A percentile compares a stretch with the other conserved stretches of the same genome.
phyloP scores from a whole-genome alignment of 768 basidiomycete species.

The Panaeolus papilionaceus region DNA sequence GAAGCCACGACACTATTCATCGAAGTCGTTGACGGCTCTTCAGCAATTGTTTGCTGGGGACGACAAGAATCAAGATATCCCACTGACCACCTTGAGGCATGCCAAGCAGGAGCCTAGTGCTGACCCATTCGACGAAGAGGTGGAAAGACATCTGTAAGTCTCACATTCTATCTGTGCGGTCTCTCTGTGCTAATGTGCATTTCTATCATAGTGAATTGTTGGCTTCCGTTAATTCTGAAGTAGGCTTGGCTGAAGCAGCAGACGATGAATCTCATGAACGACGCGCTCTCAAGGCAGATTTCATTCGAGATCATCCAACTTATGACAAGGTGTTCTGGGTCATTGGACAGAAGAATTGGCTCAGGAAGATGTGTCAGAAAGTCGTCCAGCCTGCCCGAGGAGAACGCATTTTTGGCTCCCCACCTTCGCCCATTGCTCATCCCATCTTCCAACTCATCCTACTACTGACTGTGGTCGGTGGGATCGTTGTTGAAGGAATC shows the following conservation, averaged over 20 bases:
- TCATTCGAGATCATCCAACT: constrained; percentile 86
- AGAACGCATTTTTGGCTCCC: constrained; percentile 85
- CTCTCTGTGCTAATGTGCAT: not conserved
- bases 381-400: constrained; percentile 84
- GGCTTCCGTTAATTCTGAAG: constrained; percentile 65
- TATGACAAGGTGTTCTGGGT: constrained; percentile 93
- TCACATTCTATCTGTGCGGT: not conserved
- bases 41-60: constrained; percentile 73
- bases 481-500: constrained; percentile 80
- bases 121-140: constrained; percentile 59
- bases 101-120: constrained; percentile 37
- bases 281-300: constrained; percentile 80
- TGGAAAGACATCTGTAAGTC: constrained; percentile 75
- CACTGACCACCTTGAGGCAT: constrained; percentile 61
- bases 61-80: constrained; percentile 56
- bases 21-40: constrained; percentile 63
- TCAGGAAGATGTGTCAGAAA: constrained; percentile 82
- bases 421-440: constrained; percentile 67
- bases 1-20: constrained; percentile 57
- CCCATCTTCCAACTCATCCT: constrained; percentile 78
- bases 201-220: constrained; percentile 62
- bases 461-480: constrained; percentile 77
- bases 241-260: constrained; percentile 52
- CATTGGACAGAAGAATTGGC: constrained; percentile 76
- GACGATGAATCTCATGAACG: constrained; percentile 73